Conservation (phyloP, 345 rosid genomes). For the Populus simonii region DNA sequence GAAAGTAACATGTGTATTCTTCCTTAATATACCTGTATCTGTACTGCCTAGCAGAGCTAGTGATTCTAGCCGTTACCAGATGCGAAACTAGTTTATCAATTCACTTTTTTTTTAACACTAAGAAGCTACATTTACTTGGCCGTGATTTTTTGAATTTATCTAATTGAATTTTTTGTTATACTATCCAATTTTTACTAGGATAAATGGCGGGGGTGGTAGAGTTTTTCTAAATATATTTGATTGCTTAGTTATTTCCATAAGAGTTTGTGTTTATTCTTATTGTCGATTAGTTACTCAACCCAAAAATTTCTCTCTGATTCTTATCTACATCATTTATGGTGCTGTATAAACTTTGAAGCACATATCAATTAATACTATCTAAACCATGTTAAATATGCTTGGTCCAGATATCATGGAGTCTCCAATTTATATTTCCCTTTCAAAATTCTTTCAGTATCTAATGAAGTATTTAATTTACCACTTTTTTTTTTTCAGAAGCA, state of each 20-base stretch:
- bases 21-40: not conserved
- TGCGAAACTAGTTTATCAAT: not conserved
- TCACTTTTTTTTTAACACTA: no score
- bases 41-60: not conserved
- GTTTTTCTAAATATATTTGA: no score
- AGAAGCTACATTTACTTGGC: no score
- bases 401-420: not conserved
- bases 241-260: no score
- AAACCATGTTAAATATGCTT: no score
- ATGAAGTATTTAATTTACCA: not conserved
- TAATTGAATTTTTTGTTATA: not conserved
- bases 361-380: no score
- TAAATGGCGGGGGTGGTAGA: not conserved
- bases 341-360: not conserved
- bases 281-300: no score
- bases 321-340: not conserved
- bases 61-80: not conserved
- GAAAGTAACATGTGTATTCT: not conserved
- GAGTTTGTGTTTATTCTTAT: no score
- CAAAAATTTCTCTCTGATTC: no score
- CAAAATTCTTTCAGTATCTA: not conserved
- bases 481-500: conserved; percentile 45
- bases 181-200: not conserved
- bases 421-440: not conserved
- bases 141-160: no score